Conservation (phyloP, 2,329 filamentous ascomycete species). For the Ustilaginoidea virens region DNA sequence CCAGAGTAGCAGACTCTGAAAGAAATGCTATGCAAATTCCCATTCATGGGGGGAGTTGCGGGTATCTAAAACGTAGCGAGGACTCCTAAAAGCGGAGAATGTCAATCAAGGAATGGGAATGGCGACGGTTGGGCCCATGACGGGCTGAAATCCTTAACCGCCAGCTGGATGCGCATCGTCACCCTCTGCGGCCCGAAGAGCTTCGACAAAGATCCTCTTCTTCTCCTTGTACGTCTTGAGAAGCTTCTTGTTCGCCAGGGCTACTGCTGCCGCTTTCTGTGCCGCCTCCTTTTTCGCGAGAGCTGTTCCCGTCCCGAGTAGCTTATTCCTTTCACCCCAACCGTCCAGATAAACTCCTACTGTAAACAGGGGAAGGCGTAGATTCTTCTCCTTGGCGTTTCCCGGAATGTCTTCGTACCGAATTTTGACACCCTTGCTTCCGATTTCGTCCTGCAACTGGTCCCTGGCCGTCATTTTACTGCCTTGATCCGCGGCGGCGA, state of each 20-base stretch:
- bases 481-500: background rate
- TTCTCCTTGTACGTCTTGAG: conserved; percentile 33
- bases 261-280: conserved; percentile 46
- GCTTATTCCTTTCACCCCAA: conserved; percentile 48
- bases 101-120: too few relatives aligned
- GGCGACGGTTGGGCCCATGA: too few relatives aligned
- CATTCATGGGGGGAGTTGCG: too few relatives aligned
- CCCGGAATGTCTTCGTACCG: conserved; percentile 42
- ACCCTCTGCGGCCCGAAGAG: conserved; percentile 8
- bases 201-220: conserved; percentile 27
- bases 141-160: too few relatives aligned
- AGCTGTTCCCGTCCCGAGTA: conserved; percentile 48
- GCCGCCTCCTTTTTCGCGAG: conserved; percentile 56
- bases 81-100: too few relatives aligned
- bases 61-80: too few relatives aligned
- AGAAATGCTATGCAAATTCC: too few relatives aligned
- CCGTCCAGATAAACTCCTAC: conserved; percentile 52
- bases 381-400: conserved; percentile 36
- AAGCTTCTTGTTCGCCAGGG: conserved; percentile 50
- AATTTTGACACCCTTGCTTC: conserved; percentile 40
- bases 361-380: conserved; percentile 40
- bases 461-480: conserved; percentile 13
- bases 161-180: too few relatives aligned
- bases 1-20: too few relatives aligned
- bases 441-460: conserved; percentile 23